These are phyloP conservation scores for Symbiodinium natans DNA, from an alignment of 73 alveolate species.

Conservation along the genomic window DNA sequence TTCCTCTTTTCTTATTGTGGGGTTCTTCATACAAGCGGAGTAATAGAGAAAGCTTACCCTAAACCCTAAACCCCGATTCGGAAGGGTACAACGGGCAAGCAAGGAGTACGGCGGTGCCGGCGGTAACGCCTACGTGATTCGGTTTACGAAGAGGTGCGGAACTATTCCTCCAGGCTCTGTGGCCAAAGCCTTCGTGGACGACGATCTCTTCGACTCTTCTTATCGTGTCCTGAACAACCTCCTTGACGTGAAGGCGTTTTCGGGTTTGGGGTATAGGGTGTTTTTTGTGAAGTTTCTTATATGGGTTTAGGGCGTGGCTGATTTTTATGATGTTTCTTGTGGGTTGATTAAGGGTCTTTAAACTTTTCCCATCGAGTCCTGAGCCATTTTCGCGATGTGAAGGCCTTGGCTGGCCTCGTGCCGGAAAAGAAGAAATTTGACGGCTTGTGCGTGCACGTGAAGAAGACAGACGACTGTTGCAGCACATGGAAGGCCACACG, in stretches of 20 bases:
- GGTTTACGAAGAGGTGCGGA: neutral
- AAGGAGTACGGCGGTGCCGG: slow-evolving; percentile 2
- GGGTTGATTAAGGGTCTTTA: neutral
- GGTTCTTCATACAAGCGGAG: too few species aligned
- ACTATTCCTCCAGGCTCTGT: neutral
- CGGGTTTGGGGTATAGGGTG: neutral
- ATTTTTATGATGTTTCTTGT: too few species aligned
- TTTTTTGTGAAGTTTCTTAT: too few species aligned
- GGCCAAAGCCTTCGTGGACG: slow-evolving; percentile 8
- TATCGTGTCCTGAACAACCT: neutral
- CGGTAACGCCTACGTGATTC: neutral
- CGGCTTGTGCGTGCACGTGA: neutral
- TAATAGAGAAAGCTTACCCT: too few species aligned
- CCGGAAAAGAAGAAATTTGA: neutral
- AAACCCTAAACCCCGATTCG: neutral
- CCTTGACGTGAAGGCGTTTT: neutral
- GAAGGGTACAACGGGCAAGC: neutral
- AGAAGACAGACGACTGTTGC: neutral
- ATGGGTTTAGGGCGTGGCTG: neutral
- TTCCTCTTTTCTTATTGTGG: too few species aligned
- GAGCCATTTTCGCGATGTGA: neutral
- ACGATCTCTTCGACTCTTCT: neutral
- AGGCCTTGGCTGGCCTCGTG: slow-evolving; percentile 11
- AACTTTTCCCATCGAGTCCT: neutral
- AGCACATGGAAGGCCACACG: neutral